phyloP scores from a whole-genome alignment of 2,329 filamentous ascomycete genomes.

The Diaporthe capsici region DNA sequence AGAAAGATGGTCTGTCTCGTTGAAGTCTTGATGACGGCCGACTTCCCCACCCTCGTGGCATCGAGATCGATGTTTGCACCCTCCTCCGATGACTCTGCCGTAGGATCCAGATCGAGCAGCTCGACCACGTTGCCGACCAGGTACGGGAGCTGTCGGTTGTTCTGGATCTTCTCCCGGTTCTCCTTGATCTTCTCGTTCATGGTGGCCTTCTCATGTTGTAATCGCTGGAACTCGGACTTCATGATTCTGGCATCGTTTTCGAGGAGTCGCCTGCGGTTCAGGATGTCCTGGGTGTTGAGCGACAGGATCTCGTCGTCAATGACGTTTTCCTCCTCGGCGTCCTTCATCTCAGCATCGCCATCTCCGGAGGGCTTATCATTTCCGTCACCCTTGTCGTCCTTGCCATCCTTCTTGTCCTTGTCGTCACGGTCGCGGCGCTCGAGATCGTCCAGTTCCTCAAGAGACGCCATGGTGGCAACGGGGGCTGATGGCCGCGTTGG shows the following conservation, averaged over 20 bases:
- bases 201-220: conserved; percentile 93
- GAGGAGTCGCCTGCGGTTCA: conserved; percentile 89
- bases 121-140: conserved; percentile 99
- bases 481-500: not conserved
- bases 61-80: conserved; percentile 99
- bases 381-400: conserved; percentile 70
- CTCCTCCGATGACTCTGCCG: conserved; percentile 95
- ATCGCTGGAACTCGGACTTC: conserved; percentile 94
- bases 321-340: conserved; percentile 82
- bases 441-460: conserved; percentile 92
- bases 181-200: conserved; percentile 99
- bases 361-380: conserved; percentile 70
- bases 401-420: conserved; percentile 58
- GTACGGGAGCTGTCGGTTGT: conserved; percentile 99
- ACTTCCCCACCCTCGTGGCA: conserved; percentile 96
- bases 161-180: conserved; percentile 98
- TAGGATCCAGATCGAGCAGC: conserved; percentile 95
- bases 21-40: conserved; percentile 98
- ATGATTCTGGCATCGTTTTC: conserved; percentile 99
- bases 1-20: conserved; percentile 99
- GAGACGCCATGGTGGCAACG: conserved; percentile 79
- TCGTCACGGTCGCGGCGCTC: conserved; percentile 85
- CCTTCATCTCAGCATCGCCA: conserved; percentile 92
- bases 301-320: conserved; percentile 94
- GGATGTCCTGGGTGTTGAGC: conserved; percentile 94